Base-by-base conservation (phyloP, 495 filamentous ascomycete species). In the Xylaria longipes region DNA sequence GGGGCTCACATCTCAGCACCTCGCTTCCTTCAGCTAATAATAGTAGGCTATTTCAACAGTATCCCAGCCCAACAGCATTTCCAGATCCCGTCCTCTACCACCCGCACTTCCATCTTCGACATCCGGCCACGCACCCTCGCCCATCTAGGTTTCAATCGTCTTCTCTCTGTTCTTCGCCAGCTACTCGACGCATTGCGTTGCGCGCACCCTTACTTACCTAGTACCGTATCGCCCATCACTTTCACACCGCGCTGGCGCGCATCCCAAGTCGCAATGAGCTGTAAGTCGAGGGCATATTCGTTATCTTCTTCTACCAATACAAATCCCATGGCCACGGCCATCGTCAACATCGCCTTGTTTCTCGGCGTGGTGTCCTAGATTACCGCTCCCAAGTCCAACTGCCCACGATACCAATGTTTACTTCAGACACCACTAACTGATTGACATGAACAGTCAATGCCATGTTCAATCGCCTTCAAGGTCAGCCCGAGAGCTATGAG, bases 401-500 rank as follows among this genome's bases (percentile, higher is more conserved):
- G 7, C 50, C 54, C 8, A 37, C 41, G 27, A 48, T 52, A 31
- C 22, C 31, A 2, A 45, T 64, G 1, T 50, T 56, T 9, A 54
- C 25, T 54, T 22, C n/a, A n/a, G 2, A 31, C 41, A 41, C 43
- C 29, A 35, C 71, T 58, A 48, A 60, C 65, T n/a, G 7, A 31
- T 22, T 22, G 20, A 12, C 27, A 1, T n/a, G 8, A 20, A 56
- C 77, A 97, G 94, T 98, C 80, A 84, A 93, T 66, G 92, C 87
- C 76, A 97, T 98, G 93, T 87, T 99, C 76, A 98, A 95, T 85
- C 97, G 97, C 89, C 92, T 99, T 75, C 93, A 95, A 72, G 95
- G 95, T 77, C 96, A 99, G 86, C 96, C 96, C 65, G 93, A 97
- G 77, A 97, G 92, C 84, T 99, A 99, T 84, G 96, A 98, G 82